Evolutionary conservation across 805 yeast genomes (phyloP).

Genomic region (Cephaloascus albidus): DNA sequence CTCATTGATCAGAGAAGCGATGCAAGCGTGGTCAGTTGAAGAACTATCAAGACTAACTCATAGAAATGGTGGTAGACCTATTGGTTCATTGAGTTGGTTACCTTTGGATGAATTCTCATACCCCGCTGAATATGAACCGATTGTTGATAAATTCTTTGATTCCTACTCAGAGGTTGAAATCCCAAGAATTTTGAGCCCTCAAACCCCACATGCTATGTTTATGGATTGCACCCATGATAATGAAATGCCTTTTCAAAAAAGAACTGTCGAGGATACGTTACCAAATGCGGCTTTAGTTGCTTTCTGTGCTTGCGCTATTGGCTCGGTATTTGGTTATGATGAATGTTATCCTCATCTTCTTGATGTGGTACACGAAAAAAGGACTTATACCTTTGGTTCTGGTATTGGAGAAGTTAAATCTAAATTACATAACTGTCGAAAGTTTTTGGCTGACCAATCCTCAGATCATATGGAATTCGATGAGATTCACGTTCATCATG

Average conservation of each 20-base stretch:
- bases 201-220: conserved; percentile 86
- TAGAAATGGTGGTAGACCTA: conserved; percentile 90
- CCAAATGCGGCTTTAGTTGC: conserved; percentile 95
- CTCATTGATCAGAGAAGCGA: conserved; percentile 88
- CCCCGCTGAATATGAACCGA: conserved; percentile 41
- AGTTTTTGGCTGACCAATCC: conserved; percentile 43
- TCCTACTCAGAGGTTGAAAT: conserved; percentile 55
- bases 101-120: conserved; percentile 70
- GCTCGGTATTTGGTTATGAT: conserved; percentile 90
- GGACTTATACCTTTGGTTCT: conserved; percentile 44
- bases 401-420: conserved; percentile 77
- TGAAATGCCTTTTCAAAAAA: conserved; percentile 78
- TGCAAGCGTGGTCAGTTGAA: conserved; percentile 88
- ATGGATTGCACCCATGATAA: conserved; percentile 99
- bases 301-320: conserved; percentile 87
- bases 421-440: conserved; percentile 48
- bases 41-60: conserved; percentile 84
- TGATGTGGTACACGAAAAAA: conserved; percentile 69
- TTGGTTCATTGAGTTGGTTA: conserved; percentile 80
- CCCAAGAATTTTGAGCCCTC: conserved; percentile 54
- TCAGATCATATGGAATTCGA: conserved; percentile 48
- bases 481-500: conserved; percentile 92
- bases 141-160: conserved; percentile 12
- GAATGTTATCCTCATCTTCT: conserved; percentile 80
- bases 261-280: conserved; percentile 89